Conservation (phyloP, 2,329 filamentous ascomycete genomes). For the Colletotrichum truncatum region DNA sequence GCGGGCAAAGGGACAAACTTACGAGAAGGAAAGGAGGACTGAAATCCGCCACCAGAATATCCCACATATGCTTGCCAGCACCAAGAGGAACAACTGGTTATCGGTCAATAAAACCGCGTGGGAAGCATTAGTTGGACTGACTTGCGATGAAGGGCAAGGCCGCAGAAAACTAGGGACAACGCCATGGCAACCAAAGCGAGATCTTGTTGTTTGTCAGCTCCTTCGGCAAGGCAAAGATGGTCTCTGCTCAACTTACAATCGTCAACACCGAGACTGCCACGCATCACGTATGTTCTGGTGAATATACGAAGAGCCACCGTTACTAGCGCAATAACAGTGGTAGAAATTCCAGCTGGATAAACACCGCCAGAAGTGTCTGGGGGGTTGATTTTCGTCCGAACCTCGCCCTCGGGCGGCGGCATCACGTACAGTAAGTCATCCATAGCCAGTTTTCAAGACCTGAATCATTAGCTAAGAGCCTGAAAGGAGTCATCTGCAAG, state of each 20-base stretch:
- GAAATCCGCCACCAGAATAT: neutral
- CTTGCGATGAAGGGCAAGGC: neutral
- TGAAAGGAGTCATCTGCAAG: too few species aligned
- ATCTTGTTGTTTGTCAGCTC: neutral
- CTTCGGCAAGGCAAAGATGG: too few species aligned
- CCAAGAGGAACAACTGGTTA: neutral
- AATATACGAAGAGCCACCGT: neutral
- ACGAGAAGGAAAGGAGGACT: neutral
- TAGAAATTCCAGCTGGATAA: slow-evolving; percentile 16
- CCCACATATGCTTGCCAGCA: neutral
- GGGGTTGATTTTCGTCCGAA: slow-evolving; percentile 32
- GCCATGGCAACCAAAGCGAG: neutral
- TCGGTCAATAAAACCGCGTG: neutral
- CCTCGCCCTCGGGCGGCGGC: slow-evolving; percentile 30
- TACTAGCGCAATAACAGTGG: neutral
- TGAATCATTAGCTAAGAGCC: neutral
- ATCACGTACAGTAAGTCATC: neutral
- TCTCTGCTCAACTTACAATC: neutral
- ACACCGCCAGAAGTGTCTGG: slow-evolving; percentile 34
- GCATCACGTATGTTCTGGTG: neutral
- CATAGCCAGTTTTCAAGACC: neutral
- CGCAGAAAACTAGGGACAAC: neutral
- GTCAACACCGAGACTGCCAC: neutral
- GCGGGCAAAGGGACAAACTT: neutral
- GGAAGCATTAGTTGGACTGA: neutral